Evolutionary conservation across 352 stramenopile species (phyloP).

Genomic region (Peronospora destructor): DNA sequence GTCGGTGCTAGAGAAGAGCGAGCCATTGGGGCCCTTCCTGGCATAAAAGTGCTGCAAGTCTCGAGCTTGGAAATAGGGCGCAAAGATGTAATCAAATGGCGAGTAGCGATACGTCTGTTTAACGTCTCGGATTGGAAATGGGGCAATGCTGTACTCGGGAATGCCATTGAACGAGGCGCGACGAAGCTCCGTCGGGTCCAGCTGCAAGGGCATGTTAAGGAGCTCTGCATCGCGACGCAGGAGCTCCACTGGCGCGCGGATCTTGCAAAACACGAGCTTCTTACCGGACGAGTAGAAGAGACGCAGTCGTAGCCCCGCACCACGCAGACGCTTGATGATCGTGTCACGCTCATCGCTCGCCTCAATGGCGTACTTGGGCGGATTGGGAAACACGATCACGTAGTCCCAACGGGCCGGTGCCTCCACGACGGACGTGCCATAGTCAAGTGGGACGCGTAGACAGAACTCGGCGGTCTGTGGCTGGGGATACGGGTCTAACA

Average conservation of each 20-base stretch:
- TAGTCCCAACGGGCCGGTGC: conserved; percentile 65
- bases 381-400: conserved; percentile 79
- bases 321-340: conserved; percentile 67
- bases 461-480: conserved; percentile 32
- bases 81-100: conserved; percentile 83
- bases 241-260: conserved; percentile 66
- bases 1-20: conserved; percentile 71
- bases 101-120: conserved; percentile 71
- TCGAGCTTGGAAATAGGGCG: conserved; percentile 63
- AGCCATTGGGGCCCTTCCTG: conserved; percentile 49
- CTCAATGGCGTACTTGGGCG: conserved; percentile 50
- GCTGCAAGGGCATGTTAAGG: conserved; percentile 69
- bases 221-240: conserved; percentile 60
- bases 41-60: conserved; percentile 66
- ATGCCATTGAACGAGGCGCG: conserved; percentile 63
- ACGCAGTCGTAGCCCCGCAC: conserved; percentile 54
- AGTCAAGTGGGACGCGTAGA: conserved; percentile 34
- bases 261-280: conserved; percentile 78
- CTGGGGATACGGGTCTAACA: conserved; percentile 30
- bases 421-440: conserved; percentile 38
- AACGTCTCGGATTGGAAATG: conserved; percentile 75
- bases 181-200: conserved; percentile 56
- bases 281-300: conserved; percentile 67
- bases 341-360: conserved; percentile 60
- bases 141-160: conserved; percentile 61